Evolutionary conservation across 2,329 filamentous ascomycete species (phyloP), one percentile per base, ranked within the genome.

Genomic region (Metarhizium album): DNA sequence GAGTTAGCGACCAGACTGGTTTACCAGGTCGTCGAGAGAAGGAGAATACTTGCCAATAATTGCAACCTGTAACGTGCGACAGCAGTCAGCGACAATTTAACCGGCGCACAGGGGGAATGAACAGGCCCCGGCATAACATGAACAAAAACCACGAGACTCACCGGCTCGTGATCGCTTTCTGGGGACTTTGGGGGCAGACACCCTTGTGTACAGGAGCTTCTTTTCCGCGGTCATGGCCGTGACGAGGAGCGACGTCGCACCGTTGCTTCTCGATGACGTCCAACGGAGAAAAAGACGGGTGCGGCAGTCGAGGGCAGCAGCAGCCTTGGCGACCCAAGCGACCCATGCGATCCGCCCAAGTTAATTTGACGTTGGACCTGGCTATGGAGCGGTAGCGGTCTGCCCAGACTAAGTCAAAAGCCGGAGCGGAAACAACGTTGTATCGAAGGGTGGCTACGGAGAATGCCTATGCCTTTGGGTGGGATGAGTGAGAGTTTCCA

Each of bases 121-220:
- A 46, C 31, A 42, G 16, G 40, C 45, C 24, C 9, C 45, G 27
- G 45, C 24, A 23, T 18, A 22, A 16, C 3, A 8, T 3, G 2
- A 47, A 33, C 6, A n/a, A 42, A n/a, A n/a, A 24, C 13, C 20
- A 13, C 14, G 23, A 40, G 27, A 73, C 74, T 67, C 65, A 80
- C 77, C 77, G 62, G 75, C 73, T 67, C 78, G 71, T n/a, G 79
- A 82, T 50, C 79, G 72, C 59, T 69, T 74, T 65, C 81, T 82
- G 31, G 78, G 78, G 43, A 71, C 67, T 64, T 80, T 82, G n/a
- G 78, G 75, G 45, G 72, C 64, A 52, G 78, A 78, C 47, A 75
- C 64, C 62, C 70, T 73, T n/a, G 77, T 79, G 60, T 80, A 82
- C 43, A 82, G 64, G 58, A 82, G 65, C 79, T 82, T 81, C 24